Evolutionary conservation across 108 stramenopile species (phyloP).

Genomic region (Cyclotella kingstonii): DNA sequence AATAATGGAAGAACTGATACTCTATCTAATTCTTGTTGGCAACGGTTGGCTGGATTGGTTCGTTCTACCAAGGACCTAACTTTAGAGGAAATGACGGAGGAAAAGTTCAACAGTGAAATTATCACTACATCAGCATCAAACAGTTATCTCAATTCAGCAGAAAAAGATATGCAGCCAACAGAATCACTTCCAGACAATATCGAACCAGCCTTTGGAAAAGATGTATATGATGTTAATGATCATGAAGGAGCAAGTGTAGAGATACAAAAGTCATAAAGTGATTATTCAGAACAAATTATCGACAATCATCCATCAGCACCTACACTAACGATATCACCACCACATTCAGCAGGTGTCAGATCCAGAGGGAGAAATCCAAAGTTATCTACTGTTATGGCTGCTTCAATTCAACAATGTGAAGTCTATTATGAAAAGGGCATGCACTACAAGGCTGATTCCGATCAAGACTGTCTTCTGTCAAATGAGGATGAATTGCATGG

Average conservation of each 20-base stretch:
- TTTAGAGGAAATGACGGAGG: too few species aligned
- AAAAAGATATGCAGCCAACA: too few species aligned
- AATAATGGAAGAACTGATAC: too few species aligned
- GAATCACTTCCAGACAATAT: too few species aligned
- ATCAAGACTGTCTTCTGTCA: neutral
- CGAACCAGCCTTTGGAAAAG: too few species aligned
- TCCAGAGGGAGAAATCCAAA: neutral
- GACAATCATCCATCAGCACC: neutral
- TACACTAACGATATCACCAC: neutral
- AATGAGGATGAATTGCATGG: conserved; percentile 4
- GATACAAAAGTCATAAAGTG: too few species aligned
- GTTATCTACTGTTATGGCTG: neutral
- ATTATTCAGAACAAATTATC: neutral
- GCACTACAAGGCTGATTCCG: conserved; percentile 3
- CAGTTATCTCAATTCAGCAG: too few species aligned
- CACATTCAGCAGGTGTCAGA: neutral
- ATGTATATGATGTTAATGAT: too few species aligned
- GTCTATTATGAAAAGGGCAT: conserved; percentile 4
- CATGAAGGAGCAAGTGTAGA: too few species aligned
- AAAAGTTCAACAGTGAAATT: too few species aligned
- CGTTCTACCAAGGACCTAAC: neutral
- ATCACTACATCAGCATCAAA: too few species aligned
- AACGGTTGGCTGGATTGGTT: neutral
- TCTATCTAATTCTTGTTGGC: neutral
- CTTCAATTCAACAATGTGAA: neutral